phyloP scores from a whole-genome alignment of 1,139 yeast genomes.

The Pichia sp. region DNA sequence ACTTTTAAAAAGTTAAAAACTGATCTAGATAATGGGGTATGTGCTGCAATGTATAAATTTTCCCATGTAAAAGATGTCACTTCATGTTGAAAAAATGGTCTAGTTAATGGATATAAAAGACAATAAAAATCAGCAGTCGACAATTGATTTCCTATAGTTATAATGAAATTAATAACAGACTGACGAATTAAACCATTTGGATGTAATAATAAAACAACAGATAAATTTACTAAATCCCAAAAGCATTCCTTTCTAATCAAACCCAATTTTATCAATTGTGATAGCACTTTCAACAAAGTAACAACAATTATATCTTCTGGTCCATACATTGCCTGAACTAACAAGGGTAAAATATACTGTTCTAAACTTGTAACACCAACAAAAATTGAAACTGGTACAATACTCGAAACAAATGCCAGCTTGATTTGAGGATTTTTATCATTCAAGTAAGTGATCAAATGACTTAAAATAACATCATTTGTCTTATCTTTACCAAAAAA shows the following conservation, averaged over 20 bases:
- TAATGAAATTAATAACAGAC: constrained; percentile 53
- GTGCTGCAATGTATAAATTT: constrained; percentile 55
- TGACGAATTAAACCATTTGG: constrained; percentile 87
- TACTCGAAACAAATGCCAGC: constrained; percentile 64
- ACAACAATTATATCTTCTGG: constrained; percentile 77
- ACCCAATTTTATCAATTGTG: constrained; percentile 50
- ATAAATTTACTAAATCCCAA: constrained; percentile 45
- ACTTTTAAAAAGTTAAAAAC: constrained; percentile 58
- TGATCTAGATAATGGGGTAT: constrained; percentile 59
- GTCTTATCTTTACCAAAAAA: constrained; percentile 84
- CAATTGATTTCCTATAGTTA: constrained; percentile 56
- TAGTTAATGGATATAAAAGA: constrained; percentile 72
- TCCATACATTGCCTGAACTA: constrained; percentile 77
- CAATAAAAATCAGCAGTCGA: constrained; percentile 78
- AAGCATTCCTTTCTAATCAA: constrained; percentile 41
- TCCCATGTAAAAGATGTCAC: constrained; percentile 61
- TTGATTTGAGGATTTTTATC: constrained; percentile 67
- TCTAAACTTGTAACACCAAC: constrained; percentile 80
- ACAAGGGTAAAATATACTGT: constrained; percentile 77
- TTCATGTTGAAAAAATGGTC: constrained; percentile 73
- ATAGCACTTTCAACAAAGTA: constrained; percentile 64
- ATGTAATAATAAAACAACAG: constrained; percentile 57
- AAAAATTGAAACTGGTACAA: constrained; percentile 70
- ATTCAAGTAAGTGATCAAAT: constrained; percentile 83
- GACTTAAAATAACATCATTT: constrained; percentile 82